Conservation (phyloP, 192 early-diverging fungal species). For the Geranomyces michiganensis region DNA sequence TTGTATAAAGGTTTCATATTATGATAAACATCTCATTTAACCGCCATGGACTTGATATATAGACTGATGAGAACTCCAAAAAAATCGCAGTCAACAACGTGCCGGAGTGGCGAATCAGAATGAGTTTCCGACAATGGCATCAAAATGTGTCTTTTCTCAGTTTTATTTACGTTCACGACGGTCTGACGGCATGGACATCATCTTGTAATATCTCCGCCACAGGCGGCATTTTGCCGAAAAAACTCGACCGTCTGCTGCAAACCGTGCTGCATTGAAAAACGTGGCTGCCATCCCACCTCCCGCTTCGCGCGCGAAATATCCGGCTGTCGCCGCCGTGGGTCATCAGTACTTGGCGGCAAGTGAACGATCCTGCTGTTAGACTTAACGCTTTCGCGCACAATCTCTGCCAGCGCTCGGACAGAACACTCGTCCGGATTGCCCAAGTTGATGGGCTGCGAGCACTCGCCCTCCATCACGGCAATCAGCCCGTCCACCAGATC, state of each 20-base stretch:
- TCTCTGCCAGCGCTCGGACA: conserved; percentile 76
- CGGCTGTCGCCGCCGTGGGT: conserved; percentile 75
- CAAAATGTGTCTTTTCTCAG: too few relatives aligned
- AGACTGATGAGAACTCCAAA: too few relatives aligned
- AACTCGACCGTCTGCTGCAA: conserved; percentile 80
- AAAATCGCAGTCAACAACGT: too few relatives aligned
- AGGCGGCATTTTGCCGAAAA: too few relatives aligned
- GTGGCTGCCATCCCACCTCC: conserved; percentile 72
- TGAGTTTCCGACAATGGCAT: too few relatives aligned
- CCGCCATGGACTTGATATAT: too few relatives aligned
- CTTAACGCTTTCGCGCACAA: conserved; percentile 70
- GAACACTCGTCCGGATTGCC: conserved; percentile 87
- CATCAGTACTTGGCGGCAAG: conserved; percentile 70
- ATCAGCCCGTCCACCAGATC: conserved; percentile 84
- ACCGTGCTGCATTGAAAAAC: conserved; percentile 75
- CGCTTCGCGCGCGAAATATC: conserved; percentile 71
- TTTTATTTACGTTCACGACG: too few relatives aligned
- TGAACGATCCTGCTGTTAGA: conserved; percentile 58
- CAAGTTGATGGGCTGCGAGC: conserved; percentile 70
- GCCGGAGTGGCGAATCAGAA: too few relatives aligned
- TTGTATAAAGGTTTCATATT: too few relatives aligned
- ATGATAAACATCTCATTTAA: too few relatives aligned
- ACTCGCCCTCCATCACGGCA: conserved; percentile 71
- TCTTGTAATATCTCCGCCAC: too few relatives aligned
- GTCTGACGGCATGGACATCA: too few relatives aligned